Evolutionary conservation across 495 filamentous ascomycete genomes (phyloP).

Genomic region (Penicillium tannophilum): DNA sequence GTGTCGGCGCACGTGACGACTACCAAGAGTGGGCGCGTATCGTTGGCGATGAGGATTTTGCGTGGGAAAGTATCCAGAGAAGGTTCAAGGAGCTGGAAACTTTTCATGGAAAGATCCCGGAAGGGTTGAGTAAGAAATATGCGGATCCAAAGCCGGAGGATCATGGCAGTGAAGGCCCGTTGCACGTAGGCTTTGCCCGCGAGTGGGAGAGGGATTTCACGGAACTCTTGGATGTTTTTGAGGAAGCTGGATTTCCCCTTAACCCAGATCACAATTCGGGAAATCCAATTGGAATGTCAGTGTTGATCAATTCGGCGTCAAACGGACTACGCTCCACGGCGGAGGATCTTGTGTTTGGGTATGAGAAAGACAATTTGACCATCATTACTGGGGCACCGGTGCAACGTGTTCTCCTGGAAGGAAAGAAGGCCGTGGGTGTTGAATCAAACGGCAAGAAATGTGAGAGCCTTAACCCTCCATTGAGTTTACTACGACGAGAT

Average conservation of each 20-base stretch:
- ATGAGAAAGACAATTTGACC: conserved; percentile 47
- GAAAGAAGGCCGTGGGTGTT: conserved; percentile 51
- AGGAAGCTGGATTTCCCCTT: conserved; percentile 42
- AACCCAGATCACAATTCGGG: conserved; percentile 59
- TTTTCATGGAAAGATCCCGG: conserved; percentile 47
- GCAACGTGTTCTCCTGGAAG: conserved; percentile 51
- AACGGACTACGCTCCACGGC: conserved; percentile 53
- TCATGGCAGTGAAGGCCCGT: conserved; percentile 51
- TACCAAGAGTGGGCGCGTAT: conserved; percentile 55
- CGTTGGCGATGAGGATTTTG: conserved; percentile 40
- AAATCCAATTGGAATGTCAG: conserved; percentile 55
- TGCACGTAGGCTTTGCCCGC: conserved; percentile 45
- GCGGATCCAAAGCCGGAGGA: conserved; percentile 24
- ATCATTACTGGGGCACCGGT: conserved; percentile 49
- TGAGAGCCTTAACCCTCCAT: conserved; percentile 3
- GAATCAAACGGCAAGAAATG: conserved; percentile 33
- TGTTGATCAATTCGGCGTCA: conserved; percentile 46
- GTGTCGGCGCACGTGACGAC: conserved; percentile 54
- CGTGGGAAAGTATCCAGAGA: conserved; percentile 44
- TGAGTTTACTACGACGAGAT: too few relatives aligned
- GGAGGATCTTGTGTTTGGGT: conserved; percentile 39
- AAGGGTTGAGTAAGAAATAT: conserved; percentile 37
- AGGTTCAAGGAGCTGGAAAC: conserved; percentile 52
- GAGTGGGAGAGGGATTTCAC: conserved; percentile 50
- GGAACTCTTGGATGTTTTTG: conserved; percentile 38